Percentiles rank a stretch among this genome's conserved stretches.
Conservation (phyloP, 2,329 filamentous ascomycete species). For the Apiospora marii region DNA sequence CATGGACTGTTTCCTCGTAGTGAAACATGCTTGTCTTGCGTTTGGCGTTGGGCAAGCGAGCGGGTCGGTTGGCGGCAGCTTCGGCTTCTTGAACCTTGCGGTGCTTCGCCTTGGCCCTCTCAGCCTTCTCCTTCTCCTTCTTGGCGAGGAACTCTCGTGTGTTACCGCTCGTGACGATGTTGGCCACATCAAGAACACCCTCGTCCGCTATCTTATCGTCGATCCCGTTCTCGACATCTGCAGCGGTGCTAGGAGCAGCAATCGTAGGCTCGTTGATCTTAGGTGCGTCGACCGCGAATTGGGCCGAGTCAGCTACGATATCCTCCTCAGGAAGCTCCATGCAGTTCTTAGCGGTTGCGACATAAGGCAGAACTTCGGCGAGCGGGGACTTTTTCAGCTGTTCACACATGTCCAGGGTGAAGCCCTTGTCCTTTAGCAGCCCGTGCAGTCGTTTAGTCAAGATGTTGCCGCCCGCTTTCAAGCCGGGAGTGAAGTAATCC, state of each 20-base stretch:
- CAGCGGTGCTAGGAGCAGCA: slow-evolving; percentile 36
- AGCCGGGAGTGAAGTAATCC: slow-evolving; percentile 51
- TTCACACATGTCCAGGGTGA: slow-evolving; percentile 73
- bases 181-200: slow-evolving; percentile 84
- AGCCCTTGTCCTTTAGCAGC: slow-evolving; percentile 67
- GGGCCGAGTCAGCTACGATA: slow-evolving; percentile 37
- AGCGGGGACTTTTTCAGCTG: slow-evolving; percentile 72
- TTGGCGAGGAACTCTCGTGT: slow-evolving; percentile 84
- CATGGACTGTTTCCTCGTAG: slow-evolving; percentile 72
- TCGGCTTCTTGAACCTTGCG: slow-evolving; percentile 63
- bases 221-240: slow-evolving; percentile 42
- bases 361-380: slow-evolving; percentile 72
- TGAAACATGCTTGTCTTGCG: slow-evolving; percentile 73
- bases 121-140: slow-evolving; percentile 81
- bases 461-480: slow-evolving; percentile 81
- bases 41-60: slow-evolving; percentile 75
- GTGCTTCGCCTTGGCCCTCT: slow-evolving; percentile 68
- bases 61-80: slow-evolving; percentile 59
- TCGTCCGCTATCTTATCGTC: slow-evolving; percentile 63
- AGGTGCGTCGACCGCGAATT: slow-evolving; percentile 44
- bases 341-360: slow-evolving; percentile 50
- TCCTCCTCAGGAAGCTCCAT: slow-evolving; percentile 58
- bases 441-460: slow-evolving; percentile 79
- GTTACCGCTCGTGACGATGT: slow-evolving; percentile 82
- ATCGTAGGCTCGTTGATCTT: slow-evolving; percentile 43